These are phyloP conservation scores for Solanum bulbocastanum DNA, from an alignment of 257 asterid species.

Conservation along the genomic window DNA sequence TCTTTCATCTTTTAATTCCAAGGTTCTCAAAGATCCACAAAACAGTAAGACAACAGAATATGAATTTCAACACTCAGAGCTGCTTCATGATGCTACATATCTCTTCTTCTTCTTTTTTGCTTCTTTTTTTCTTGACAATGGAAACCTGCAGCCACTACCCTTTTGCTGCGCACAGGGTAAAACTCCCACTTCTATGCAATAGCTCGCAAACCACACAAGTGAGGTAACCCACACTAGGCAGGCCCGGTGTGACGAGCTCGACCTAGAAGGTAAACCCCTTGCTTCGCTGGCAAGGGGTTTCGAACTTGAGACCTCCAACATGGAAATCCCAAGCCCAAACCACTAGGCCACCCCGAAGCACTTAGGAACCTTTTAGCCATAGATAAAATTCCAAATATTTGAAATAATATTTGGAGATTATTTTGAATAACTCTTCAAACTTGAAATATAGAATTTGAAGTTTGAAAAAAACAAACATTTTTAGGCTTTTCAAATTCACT, in stretches of 20 bases:
- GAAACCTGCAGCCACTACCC: neutral
- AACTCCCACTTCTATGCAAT: neutral
- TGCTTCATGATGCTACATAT: neutral
- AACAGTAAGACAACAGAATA: neutral
- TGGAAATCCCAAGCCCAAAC: neutral
- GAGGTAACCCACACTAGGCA: neutral
- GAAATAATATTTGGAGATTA: neutral
- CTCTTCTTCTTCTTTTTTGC: neutral
- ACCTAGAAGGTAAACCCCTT: neutral
- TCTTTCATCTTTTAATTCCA: neutral
- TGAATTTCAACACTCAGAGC: neutral
- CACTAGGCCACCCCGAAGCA: neutral
- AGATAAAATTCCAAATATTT: neutral
- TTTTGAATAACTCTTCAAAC: neutral
- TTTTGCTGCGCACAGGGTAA: neutral
- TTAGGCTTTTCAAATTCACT: neutral
- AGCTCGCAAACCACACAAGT: neutral
- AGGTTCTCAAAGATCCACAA: neutral
- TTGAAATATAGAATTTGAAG: neutral
- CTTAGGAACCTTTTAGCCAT: neutral
- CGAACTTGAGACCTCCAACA: neutral
- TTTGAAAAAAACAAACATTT: neutral
- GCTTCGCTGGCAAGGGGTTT: neutral
- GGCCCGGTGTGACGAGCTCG: neutral
- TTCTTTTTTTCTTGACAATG: neutral